Conservation (phyloP, 352 stramenopile species). For the Globisporangium parvum region DNA sequence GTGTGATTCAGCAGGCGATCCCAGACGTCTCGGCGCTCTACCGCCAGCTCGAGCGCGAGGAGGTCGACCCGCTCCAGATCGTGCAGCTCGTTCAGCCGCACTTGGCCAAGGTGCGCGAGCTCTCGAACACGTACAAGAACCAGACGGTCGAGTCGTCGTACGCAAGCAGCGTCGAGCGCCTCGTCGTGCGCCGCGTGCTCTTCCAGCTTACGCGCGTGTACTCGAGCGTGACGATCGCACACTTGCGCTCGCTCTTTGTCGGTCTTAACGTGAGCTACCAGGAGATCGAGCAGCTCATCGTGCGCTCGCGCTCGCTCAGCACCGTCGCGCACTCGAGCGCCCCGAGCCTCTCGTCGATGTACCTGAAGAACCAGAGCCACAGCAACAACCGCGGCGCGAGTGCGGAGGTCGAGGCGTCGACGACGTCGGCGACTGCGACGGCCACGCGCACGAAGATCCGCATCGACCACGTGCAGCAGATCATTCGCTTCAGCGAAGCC, state of each 20-base stretch:
- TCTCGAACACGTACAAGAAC: slow-evolving; percentile 17
- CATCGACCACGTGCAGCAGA: slow-evolving; percentile 81
- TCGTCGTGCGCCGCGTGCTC: slow-evolving; percentile 72
- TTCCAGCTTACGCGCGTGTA: slow-evolving; percentile 86
- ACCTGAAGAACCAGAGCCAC: slow-evolving; percentile 42
- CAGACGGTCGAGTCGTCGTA: slow-evolving; percentile 45
- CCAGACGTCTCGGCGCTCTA: slow-evolving; percentile 60
- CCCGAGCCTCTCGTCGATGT: slow-evolving; percentile 59
- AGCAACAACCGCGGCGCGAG: slow-evolving; percentile 16
- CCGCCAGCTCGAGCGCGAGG: slow-evolving; percentile 55
- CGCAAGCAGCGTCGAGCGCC: slow-evolving; percentile 50
- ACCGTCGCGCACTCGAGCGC: slow-evolving; percentile 56
- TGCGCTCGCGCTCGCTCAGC: slow-evolving; percentile 63
- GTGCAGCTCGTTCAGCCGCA: slow-evolving; percentile 64
- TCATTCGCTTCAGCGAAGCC: slow-evolving; percentile 78
- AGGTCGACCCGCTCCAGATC: slow-evolving; percentile 75
- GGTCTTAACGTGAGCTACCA: slow-evolving; percentile 64
- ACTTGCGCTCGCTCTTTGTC: slow-evolving; percentile 85
- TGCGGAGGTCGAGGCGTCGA: slow-evolving; percentile 42
- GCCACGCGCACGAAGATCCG: slow-evolving; percentile 68
- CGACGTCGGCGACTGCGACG: slow-evolving; percentile 32
- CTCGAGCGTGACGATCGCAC: slow-evolving; percentile 79
- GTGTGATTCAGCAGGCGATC: slow-evolving; percentile 55
- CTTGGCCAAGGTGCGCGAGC: slow-evolving; percentile 32
- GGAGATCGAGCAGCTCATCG: slow-evolving; percentile 87